phyloP scores from a whole-genome alignment of 495 filamentous ascomycete genomes.

The Penicillium bialowiezense region DNA sequence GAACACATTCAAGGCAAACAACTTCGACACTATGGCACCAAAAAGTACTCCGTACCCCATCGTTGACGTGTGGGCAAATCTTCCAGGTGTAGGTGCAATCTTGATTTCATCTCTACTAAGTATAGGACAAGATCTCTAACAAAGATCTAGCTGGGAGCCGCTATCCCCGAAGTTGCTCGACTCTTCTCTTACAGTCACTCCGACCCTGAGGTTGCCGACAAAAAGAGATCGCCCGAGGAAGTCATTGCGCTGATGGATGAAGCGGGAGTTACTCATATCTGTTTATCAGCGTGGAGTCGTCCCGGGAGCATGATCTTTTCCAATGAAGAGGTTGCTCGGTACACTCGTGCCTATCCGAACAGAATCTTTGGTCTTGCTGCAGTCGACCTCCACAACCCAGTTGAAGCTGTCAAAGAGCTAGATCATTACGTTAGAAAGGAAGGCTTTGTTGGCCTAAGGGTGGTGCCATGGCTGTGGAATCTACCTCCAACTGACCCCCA shows the following conservation, averaged over 20 bases:
- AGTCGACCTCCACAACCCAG: constrained; percentile 1
- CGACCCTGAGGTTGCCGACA: background rate
- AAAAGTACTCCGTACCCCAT: background rate
- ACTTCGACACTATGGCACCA: background rate
- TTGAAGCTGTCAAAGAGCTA: constrained; percentile 2
- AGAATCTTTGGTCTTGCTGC: background rate
- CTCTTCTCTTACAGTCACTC: background rate
- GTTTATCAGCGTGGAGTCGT: constrained; percentile 3
- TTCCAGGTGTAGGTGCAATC: background rate
- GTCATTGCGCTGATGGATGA: constrained; percentile 1
- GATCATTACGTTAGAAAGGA: constrained; percentile 1
- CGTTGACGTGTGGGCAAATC: background rate
- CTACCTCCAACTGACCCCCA: constrained; percentile 1
- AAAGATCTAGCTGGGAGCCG: background rate
- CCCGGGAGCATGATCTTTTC: constrained; percentile 1
- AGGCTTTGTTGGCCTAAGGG: background rate
- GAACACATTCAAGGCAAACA: background rate
- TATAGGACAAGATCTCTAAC: background rate
- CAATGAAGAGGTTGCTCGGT: constrained; percentile 6
- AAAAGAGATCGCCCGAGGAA: background rate
- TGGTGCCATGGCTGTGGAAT: constrained; percentile 6
- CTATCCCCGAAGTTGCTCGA: background rate
- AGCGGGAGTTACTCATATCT: constrained; percentile 2
- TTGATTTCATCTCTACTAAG: no score
- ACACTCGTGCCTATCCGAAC: constrained; percentile 3